Evolutionary conservation across 805 yeast genomes (phyloP).

Genomic region (Ogataea paradorogensis): DNA sequence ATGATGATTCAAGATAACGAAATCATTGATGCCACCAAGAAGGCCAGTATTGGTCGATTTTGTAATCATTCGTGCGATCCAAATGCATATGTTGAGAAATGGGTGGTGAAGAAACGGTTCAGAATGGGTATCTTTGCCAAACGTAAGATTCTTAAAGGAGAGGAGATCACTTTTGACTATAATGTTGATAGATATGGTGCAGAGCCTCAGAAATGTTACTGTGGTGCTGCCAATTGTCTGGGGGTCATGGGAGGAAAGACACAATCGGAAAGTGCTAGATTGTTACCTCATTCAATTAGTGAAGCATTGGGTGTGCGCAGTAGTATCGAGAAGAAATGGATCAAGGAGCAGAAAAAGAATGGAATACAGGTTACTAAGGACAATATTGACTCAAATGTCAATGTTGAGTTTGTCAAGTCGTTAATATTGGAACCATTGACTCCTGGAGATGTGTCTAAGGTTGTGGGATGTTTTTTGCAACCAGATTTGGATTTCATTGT

Average conservation of each 20-base stretch:
- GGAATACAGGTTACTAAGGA: conserved; percentile 48
- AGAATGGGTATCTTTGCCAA: conserved; percentile 95
- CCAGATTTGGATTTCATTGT: conserved; percentile 66
- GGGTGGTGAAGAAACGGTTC: conserved; percentile 90
- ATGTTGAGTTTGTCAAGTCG: conserved; percentile 60
- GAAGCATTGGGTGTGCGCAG: conserved; percentile 80
- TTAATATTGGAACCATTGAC: conserved; percentile 52
- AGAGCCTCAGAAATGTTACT: conserved; percentile 87
- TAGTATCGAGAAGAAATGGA: conserved; percentile 68
- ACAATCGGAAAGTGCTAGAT: conserved; percentile 85
- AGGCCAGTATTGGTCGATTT: conserved; percentile 86
- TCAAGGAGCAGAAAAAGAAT: conserved; percentile 52
- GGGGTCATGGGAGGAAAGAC: conserved; percentile 96
- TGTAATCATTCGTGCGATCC: conserved; percentile 96
- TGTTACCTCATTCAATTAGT: conserved; percentile 77
- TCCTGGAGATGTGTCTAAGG: conserved; percentile 65
- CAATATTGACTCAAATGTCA: conserved; percentile 54
- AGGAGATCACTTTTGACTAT: conserved; percentile 89
- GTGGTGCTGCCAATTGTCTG: conserved; percentile 89
- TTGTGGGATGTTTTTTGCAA: conserved; percentile 75
- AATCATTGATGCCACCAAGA: conserved; percentile 90
- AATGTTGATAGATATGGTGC: conserved; percentile 97
- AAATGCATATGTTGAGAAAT: conserved; percentile 91
- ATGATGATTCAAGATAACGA: conserved; percentile 94
- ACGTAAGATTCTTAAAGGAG: conserved; percentile 67